Base-by-base conservation (phyloP, 2,329 filamentous ascomycete genomes). In the Sporothrix inflata region DNA sequence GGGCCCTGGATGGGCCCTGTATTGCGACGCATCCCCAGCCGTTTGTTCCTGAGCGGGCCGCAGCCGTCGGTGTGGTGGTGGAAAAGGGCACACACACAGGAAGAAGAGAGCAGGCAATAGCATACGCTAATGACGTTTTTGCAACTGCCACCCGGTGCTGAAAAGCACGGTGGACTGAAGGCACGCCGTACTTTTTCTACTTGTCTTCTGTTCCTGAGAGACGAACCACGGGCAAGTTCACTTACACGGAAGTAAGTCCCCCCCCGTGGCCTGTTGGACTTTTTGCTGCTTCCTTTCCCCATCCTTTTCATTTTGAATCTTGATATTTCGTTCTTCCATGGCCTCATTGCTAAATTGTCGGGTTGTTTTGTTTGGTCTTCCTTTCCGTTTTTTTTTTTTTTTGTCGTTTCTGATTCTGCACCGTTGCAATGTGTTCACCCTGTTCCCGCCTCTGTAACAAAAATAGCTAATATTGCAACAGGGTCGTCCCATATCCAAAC, bases 21-120 rank as follows among this genome's bases (percentile, higher is more conserved):
- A 24, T 42, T 27, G 21, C 38, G n/a, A 65, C 57, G 30, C 45
- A 34, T 57, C n/a, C 42, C 55, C 40, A 63, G 55, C 55, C 69
- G 69, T 49, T 68, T 47, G 70, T 68, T 60, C 61, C 61, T 71
- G 49, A 40, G 49, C 70, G 70, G 70, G n/a, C 70, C 70, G 70
- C 61, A 60, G 70, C 70, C 70, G 70, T 60, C 19, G 21, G 12
- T 9, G 34, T 51, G 6, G 67, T 70, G 53, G 9, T n/a, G 53
- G 21, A 42, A 38, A 40, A 40, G 12, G 42, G 40, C 38, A 55
- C 21, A 49, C 47, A 49, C 30, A 19, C 55, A 61, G 6, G n/a
- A 27, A 47, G 63, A 30, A n/a, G 49, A 30, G 45, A 49, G 16
- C 63, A 66, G 45, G 24, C 24, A 51, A 51, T 47, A 30, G 21